Conservation (phyloP, 345 rosid species). For the Garcia nutans region DNA sequence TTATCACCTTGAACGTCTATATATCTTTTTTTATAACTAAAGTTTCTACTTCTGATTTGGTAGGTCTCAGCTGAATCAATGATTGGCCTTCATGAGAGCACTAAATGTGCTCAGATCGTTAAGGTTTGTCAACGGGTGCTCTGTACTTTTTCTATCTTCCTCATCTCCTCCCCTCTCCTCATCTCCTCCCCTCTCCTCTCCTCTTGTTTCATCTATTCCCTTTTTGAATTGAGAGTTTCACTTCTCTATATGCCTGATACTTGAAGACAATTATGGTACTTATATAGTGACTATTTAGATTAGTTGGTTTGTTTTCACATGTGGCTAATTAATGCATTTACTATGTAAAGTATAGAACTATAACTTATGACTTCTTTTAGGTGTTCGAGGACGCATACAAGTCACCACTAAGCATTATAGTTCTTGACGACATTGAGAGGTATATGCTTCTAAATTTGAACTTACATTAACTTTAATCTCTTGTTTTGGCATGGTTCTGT, state of each 20-base stretch:
- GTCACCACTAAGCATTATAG: constrained; percentile 90
- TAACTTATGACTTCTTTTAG: constrained; percentile 33
- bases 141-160: neutral
- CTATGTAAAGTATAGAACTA: constrained; percentile 2
- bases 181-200: too few species aligned
- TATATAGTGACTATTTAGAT: neutral
- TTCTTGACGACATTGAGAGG: constrained; percentile 99
- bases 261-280: neutral
- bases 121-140: constrained; percentile 52
- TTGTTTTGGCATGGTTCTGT: neutral
- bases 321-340: constrained; percentile 14
- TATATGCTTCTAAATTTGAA: constrained; percentile 14
- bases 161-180: too few species aligned
- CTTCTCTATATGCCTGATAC: neutral
- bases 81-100: constrained; percentile 97
- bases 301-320: constrained; percentile 16
- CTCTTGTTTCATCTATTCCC: neutral
- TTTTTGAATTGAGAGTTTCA: neutral
- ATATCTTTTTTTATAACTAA: neutral
- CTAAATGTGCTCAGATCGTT: constrained; percentile 87
- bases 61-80: constrained; percentile 94
- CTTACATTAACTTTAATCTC: neutral
- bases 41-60: constrained; percentile 14
- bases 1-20: neutral
- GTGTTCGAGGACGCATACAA: constrained; percentile 98